A percentile compares a stretch with the other conserved stretches of the same genome.
These are phyloP conservation scores for Elsinoe australis DNA, from an alignment of 2,329 filamentous ascomycete genomes.

Conservation along the genomic window DNA sequence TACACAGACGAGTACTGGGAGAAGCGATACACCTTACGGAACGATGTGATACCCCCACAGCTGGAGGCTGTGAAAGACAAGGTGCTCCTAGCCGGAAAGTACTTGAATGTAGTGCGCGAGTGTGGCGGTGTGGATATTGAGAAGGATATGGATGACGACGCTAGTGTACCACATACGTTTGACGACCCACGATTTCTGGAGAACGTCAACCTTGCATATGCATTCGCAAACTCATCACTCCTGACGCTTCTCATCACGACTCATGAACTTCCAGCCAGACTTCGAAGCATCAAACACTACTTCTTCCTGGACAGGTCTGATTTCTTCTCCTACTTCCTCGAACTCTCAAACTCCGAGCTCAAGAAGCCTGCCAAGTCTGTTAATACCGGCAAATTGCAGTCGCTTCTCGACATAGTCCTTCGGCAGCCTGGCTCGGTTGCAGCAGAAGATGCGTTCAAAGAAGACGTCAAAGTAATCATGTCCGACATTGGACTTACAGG, in stretches of 20 bases:
- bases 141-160: constrained; percentile 66
- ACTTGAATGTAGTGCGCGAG: constrained; percentile 93
- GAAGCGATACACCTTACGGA: constrained; percentile 87
- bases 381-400: constrained; percentile 90
- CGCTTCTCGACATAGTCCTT: constrained; percentile 86
- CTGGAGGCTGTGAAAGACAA: constrained; percentile 87
- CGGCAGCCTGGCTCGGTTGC: constrained; percentile 94
- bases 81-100: constrained; percentile 90
- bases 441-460: constrained; percentile 91
- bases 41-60: constrained; percentile 85
- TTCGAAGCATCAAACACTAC: constrained; percentile 93
- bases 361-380: constrained; percentile 82
- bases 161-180: constrained; percentile 85
- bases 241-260: constrained; percentile 87
- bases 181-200: constrained; percentile 87
- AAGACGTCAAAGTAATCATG: constrained; percentile 96
- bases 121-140: constrained; percentile 77
- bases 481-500: constrained; percentile 90
- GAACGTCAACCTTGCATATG: constrained; percentile 92
- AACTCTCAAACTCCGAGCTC: constrained; percentile 80
- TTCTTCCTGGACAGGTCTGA: constrained; percentile 98
- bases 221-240: constrained; percentile 87
- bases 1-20: constrained; percentile 99
- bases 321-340: constrained; percentile 96
- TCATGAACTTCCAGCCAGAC: constrained; percentile 76